These are phyloP conservation scores for Exophiala sideris DNA, from an alignment of 2,329 filamentous ascomycete genomes.

Conservation along the genomic window DNA sequence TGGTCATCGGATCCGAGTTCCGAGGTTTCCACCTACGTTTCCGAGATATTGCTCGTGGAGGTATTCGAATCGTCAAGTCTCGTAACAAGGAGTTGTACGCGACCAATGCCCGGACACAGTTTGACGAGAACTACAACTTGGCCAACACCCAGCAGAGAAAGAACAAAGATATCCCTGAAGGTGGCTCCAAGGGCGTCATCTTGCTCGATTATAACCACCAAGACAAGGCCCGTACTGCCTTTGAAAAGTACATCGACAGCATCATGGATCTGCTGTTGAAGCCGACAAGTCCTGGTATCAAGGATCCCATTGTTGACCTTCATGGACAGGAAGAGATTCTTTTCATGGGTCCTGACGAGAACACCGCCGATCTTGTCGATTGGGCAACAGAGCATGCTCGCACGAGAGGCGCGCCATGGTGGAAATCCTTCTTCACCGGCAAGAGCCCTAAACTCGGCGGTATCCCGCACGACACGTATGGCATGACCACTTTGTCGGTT, in stretches of 20 bases:
- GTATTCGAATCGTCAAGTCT: slow-evolving; percentile 98
- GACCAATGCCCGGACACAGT: slow-evolving; percentile 93
- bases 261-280: slow-evolving; percentile 92
- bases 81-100: slow-evolving; percentile 91
- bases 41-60: slow-evolving; percentile 92
- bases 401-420: slow-evolving; percentile 85
- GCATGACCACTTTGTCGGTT: slow-evolving; percentile 96
- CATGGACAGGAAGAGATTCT: slow-evolving; percentile 94
- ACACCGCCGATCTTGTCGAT: slow-evolving; percentile 93
- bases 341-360: slow-evolving; percentile 98
- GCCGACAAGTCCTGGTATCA: slow-evolving; percentile 90
- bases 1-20: slow-evolving; percentile 95
- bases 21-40: slow-evolving; percentile 97
- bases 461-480: slow-evolving; percentile 93
- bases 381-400: slow-evolving; percentile 98
- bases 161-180: slow-evolving; percentile 99
- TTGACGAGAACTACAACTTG: slow-evolving; percentile 98
- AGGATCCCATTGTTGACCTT: slow-evolving; percentile 95
- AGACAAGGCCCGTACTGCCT: slow-evolving; percentile 85
- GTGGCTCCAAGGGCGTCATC: slow-evolving; percentile 96
- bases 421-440: slow-evolving; percentile 99
- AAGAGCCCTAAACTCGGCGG: slow-evolving; percentile 95
- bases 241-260: slow-evolving; percentile 99
- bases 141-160: slow-evolving; percentile 98
- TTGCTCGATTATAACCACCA: slow-evolving; percentile 91